Percentiles rank a stretch among this genome's conserved stretches.
Conservation (phyloP, 345 rosid genomes). For the Nephelium lappaceum region DNA sequence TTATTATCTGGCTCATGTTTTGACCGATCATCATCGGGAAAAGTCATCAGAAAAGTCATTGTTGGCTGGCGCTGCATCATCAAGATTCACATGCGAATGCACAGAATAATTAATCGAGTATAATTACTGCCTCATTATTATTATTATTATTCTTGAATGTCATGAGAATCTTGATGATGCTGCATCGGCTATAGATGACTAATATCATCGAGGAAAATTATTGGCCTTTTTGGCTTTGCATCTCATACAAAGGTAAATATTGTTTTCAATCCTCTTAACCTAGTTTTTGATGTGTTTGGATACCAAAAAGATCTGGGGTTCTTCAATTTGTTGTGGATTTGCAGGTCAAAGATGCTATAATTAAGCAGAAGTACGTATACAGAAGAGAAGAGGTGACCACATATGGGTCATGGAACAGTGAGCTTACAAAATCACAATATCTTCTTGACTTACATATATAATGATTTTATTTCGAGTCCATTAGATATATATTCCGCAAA, state of each 20-base stretch:
- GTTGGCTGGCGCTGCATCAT: slow-evolving; percentile 65
- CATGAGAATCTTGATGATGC: slow-evolving; percentile 94
- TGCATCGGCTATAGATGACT: slow-evolving; percentile 73
- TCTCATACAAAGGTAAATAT: background rate
- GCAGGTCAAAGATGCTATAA: background rate
- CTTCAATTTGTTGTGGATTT: background rate
- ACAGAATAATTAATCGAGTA: background rate
- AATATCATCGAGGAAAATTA: slow-evolving; percentile 4
- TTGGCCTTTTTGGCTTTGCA: background rate
- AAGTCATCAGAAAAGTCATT: slow-evolving; percentile 36
- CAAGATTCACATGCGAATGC: slow-evolving; percentile 67
- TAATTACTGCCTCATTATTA: background rate
- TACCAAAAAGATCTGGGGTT: background rate
- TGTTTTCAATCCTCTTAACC: slow-evolving; percentile 6
- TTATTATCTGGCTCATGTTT: background rate
- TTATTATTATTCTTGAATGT: background rate
- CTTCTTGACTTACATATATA: no score
- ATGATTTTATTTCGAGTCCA: background rate
- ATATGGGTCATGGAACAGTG: background rate
- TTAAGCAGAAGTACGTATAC: background rate
- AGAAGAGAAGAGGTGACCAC: background rate
- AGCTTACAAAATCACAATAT: background rate
- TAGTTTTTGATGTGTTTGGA: background rate
- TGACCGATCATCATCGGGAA: background rate
- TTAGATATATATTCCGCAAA: background rate